Conservation (phyloP, 2,329 filamentous ascomycete species). For the Clonostachys rosea region DNA sequence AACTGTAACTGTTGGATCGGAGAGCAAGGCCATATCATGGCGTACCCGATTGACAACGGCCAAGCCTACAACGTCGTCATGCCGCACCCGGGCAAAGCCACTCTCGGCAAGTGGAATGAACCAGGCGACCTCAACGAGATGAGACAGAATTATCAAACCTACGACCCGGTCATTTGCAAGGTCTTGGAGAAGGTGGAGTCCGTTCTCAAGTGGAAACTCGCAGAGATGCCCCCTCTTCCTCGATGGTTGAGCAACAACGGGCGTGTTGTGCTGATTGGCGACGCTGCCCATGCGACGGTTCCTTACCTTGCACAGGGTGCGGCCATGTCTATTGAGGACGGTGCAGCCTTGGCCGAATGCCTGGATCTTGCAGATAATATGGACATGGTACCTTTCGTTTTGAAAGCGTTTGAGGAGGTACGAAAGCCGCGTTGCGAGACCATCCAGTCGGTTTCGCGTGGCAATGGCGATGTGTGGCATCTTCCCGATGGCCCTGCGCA, state of each 20-base stretch:
- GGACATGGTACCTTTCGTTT: neutral
- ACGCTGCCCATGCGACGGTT: conserved; percentile 14
- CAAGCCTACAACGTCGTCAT: conserved; percentile 4
- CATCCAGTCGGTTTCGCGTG: conserved; percentile 1
- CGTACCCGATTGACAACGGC: conserved; percentile 3
- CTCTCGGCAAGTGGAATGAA: conserved; percentile 3
- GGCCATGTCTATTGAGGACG: conserved; percentile 4
- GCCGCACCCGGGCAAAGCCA: conserved; percentile 2
- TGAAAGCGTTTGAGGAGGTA: conserved; percentile 1
- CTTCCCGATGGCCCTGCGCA: conserved; percentile 4
- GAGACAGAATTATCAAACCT: conserved; percentile 1
- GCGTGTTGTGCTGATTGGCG: conserved; percentile 10
- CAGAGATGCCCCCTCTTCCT: conserved; percentile 1
- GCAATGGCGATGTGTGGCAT: conserved; percentile 3
- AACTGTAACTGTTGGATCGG: conserved; percentile 5
- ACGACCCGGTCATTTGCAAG: conserved; percentile 2
- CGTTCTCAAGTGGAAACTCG: conserved; percentile 3
- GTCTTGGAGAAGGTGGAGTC: conserved; percentile 1
- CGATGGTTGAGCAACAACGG: conserved; percentile 1
- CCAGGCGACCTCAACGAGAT: conserved; percentile 4
- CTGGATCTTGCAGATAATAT: neutral
- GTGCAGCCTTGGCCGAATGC: conserved; percentile 3
- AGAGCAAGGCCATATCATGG: conserved; percentile 3
- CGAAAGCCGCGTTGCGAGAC: conserved; percentile 4
- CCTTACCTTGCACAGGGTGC: conserved; percentile 7